Percentiles rank a stretch among this genome's conserved stretches.
Evolutionary conservation across 1,284 basidiomycete genomes (phyloP).

Genomic region (Rhizoctonia solani): DNA sequence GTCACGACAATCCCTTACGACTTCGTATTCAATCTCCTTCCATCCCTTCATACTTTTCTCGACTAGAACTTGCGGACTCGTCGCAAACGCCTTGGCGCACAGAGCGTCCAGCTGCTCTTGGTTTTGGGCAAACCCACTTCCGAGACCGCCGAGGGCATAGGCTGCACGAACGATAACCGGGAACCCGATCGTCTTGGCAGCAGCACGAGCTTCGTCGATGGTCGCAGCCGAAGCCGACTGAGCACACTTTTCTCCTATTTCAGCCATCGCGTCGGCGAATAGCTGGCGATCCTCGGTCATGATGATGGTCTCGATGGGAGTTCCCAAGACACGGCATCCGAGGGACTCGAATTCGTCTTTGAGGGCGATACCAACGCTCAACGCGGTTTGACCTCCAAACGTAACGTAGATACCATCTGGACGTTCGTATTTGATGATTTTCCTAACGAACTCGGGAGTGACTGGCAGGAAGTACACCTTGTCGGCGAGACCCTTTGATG

Average conservation of each 20-base stretch:
- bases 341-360: conserved; percentile 91
- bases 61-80: conserved; percentile 94
- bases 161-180: conserved; percentile 97
- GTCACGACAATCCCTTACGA: conserved; percentile 96
- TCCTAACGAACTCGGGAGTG: conserved; percentile 95
- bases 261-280: conserved; percentile 93
- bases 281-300: conserved; percentile 96
- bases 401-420: conserved; percentile 99
- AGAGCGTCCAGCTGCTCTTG: conserved; percentile 85
- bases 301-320: conserved; percentile 97
- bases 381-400: conserved; percentile 96
- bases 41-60: conserved; percentile 99
- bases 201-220: conserved; percentile 79
- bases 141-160: conserved; percentile 95
- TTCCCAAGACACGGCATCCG: conserved; percentile 93
- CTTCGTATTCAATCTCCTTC: conserved; percentile 99
- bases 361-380: conserved; percentile 96
- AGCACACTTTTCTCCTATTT: conserved; percentile 95
- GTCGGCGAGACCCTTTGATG: conserved; percentile 95
- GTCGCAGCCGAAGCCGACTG: conserved; percentile 85
- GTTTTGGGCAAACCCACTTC: conserved; percentile 92
- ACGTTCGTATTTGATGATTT: conserved; percentile 97
- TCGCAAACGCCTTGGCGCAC: conserved; percentile 94
- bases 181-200: conserved; percentile 90
- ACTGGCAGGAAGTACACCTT: conserved; percentile 99